Base-by-base conservation (phyloP, 2,329 filamentous ascomycete genomes). In the Aureobasidium melanogenum region DNA sequence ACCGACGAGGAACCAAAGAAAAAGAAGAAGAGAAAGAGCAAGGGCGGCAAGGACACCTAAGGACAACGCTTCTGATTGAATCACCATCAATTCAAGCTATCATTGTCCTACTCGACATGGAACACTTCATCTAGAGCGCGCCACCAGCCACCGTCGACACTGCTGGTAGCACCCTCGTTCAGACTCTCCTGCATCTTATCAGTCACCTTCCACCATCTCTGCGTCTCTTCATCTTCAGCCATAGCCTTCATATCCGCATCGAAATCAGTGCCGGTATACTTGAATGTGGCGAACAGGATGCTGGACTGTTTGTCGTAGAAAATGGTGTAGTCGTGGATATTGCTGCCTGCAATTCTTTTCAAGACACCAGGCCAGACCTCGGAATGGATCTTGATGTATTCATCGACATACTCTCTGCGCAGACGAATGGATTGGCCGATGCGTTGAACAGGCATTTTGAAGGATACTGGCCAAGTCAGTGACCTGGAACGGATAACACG, bases 161-260 rank as follows among this genome's bases (percentile, higher is more conserved):
- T 86, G 63, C 79, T 80, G 67, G 76, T 79, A 2, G 84, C 84
- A 0, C 84, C 85, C 0, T 80, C 77, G 1, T 87, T 82, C 32
- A 88, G 70, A 7, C 67, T 72, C 64, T 77, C 86, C 75, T 92
- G 89, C 79, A 86, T 89, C 15, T 79, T 78, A 72, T 93, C 89
- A 54, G 89, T 92, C 84, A 92, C 87, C 62, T 77, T 77, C 88
- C 88, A 93, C 89, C 89, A 93, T 72, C 88, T 85, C 60, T 84
- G 81, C 36, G 92, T 87, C 69, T 86, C 86, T 0, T 83, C 81
- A 67, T 91, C 90, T 62, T 83, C 84, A 1, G 81, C 79, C 88
- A 92, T 91, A 64, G 78, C 80, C 72, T 83, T 81, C 89, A 93
- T 92, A 69, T 93, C 89, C 10, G 79, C 85, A 2, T 82, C 84